These are phyloP conservation scores for Triticum timopheevii DNA, from an alignment of 176 grass and related monocot species.

Conservation along the genomic window DNA sequence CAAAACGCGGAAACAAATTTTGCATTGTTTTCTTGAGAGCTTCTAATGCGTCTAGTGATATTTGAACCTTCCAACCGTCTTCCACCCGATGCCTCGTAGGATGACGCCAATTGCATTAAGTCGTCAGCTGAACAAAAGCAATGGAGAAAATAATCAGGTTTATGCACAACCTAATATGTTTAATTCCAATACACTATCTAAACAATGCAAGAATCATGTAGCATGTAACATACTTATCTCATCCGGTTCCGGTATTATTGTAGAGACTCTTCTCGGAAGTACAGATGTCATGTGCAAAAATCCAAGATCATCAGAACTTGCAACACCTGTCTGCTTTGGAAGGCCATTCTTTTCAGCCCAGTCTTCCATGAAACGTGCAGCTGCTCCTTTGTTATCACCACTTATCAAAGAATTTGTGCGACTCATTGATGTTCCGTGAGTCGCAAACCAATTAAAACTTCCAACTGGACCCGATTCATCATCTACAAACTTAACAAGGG, in stretches of 20 bases:
- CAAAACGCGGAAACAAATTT: slow-evolving; percentile 98
- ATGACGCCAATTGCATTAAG: slow-evolving; percentile 72
- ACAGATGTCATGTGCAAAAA: slow-evolving; percentile 31
- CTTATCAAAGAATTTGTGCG: slow-evolving; percentile 92
- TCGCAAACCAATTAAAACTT: slow-evolving; percentile 98
- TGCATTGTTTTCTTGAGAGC: slow-evolving; percentile 39
- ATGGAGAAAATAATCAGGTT: slow-evolving; percentile 21
- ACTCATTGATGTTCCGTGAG: slow-evolving; percentile 98
- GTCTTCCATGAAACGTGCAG: slow-evolving; percentile 97
- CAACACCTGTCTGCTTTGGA: slow-evolving; percentile 30
- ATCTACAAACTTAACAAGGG: slow-evolving; percentile 87
- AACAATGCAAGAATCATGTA: slow-evolving; percentile 5
- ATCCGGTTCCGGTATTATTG: slow-evolving; percentile 82
- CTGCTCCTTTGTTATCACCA: slow-evolving; percentile 96
- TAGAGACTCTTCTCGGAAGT: slow-evolving; percentile 70
- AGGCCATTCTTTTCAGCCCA: slow-evolving; percentile 73
- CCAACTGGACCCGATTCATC: slow-evolving; percentile 73
- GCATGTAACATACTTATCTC: slow-evolving; percentile 57
- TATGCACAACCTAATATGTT: background rate
- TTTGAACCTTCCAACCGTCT: slow-evolving; percentile 59
- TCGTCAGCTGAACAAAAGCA: slow-evolving; percentile 60
- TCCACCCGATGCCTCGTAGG: slow-evolving; percentile 78
- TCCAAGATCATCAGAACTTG: slow-evolving; percentile 32
- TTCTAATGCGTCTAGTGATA: slow-evolving; percentile 67
- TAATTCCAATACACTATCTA: slow-evolving; percentile 14